Conservation (phyloP, 2,329 filamentous ascomycete species). For the Thelonectria discophora region DNA sequence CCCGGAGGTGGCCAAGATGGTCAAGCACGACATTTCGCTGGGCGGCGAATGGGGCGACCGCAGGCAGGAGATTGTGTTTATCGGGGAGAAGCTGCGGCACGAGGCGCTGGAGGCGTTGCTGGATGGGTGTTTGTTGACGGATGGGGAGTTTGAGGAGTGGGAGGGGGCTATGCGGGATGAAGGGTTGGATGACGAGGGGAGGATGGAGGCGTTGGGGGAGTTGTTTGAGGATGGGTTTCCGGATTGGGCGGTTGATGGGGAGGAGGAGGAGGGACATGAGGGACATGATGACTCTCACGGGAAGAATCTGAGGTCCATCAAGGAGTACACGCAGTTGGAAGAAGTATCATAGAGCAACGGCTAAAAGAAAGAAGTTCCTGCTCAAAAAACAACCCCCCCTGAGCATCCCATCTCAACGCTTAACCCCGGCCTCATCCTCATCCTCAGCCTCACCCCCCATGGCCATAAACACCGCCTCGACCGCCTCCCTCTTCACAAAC, state of each 20-base stretch:
- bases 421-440: background rate
- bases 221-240: slow-evolving; percentile 69
- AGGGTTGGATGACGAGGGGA: slow-evolving; percentile 48
- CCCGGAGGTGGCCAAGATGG: slow-evolving; percentile 56
- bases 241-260: slow-evolving; percentile 61
- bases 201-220: slow-evolving; percentile 56
- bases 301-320: slow-evolving; percentile 32
- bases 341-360: slow-evolving; percentile 23
- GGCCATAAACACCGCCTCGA: slow-evolving; percentile 33
- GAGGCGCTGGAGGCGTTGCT: slow-evolving; percentile 60
- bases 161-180: slow-evolving; percentile 59
- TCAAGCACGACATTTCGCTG: slow-evolving; percentile 59
- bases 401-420: no score
- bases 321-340: slow-evolving; percentile 27
- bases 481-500: slow-evolving; percentile 38
- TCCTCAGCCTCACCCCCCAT: slow-evolving; percentile 25
- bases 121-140: slow-evolving; percentile 69
- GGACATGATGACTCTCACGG: slow-evolving; percentile 36
- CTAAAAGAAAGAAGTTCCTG: background rate
- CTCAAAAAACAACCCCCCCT: no score
- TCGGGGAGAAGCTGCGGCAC: slow-evolving; percentile 70
- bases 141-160: slow-evolving; percentile 65
- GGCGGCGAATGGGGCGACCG: slow-evolving; percentile 74
- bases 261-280: slow-evolving; percentile 46
- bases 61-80: slow-evolving; percentile 77